A percentile compares a stretch with the other conserved stretches of the same genome.
Conservation (phyloP, 2,329 filamentous ascomycete genomes). For the Leptosphaerulina australis region DNA sequence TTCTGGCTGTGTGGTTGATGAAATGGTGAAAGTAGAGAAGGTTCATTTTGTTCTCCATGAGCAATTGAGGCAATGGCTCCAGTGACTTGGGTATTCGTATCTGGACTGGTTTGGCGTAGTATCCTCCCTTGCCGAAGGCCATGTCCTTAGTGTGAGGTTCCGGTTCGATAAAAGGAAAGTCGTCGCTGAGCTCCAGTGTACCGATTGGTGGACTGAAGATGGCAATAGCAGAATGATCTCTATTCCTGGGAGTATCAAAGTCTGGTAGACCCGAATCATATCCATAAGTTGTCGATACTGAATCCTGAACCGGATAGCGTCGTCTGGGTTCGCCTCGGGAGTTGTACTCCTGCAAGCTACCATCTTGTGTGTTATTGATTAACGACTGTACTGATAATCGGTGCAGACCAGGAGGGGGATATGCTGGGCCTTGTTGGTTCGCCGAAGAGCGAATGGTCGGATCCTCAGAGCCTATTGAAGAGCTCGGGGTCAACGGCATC, state of each 20-base stretch:
- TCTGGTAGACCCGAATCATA: conserved; percentile 74
- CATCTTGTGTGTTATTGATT: conserved; percentile 47
- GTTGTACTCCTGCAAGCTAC: conserved; percentile 19
- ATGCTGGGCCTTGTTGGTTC: conserved; percentile 29
- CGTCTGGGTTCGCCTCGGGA: conserved; percentile 53
- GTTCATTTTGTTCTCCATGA: conserved; percentile 79
- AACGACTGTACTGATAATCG: conserved; percentile 69
- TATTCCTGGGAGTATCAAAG: conserved; percentile 71
- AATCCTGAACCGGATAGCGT: conserved; percentile 41
- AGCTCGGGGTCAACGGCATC: conserved; percentile 54
- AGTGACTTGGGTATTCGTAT: conserved; percentile 66
- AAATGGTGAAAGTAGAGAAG: conserved; percentile 76
- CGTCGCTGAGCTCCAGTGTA: conserved; percentile 40
- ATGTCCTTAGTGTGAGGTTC: conserved; percentile 54
- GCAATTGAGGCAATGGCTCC: conserved; percentile 60
- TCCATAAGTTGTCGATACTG: conserved; percentile 63
- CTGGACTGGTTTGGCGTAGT: conserved; percentile 72
- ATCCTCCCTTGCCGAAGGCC: conserved; percentile 65
- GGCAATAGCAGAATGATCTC: conserved; percentile 70
- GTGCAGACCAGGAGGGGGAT: conserved; percentile 54
- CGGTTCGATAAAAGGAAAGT: conserved; percentile 44
- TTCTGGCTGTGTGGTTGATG: conserved; percentile 78
- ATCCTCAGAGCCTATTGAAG: conserved; percentile 48
- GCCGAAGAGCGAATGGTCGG: conserved; percentile 24
- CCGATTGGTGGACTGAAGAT: conserved; percentile 44